phyloP scores from a whole-genome alignment of 495 filamentous ascomycete species.

The Hypoxylon crocopeplum region DNA sequence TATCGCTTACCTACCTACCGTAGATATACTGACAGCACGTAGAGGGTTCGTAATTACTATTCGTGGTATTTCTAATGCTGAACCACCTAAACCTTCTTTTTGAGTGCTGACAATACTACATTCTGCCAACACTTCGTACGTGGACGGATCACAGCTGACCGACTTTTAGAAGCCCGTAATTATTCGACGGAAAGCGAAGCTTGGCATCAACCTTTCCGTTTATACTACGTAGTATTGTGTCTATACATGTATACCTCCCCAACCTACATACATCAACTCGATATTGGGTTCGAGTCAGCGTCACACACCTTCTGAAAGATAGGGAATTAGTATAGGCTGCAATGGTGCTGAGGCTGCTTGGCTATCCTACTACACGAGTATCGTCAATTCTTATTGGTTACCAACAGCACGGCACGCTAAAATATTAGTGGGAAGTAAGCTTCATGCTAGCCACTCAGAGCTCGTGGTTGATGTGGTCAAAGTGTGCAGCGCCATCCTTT shows the following conservation, averaged over 20 bases:
- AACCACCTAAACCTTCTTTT: constrained; percentile 9
- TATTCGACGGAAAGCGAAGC: constrained; percentile 15
- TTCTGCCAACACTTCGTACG: constrained; percentile 7
- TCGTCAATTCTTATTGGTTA: constrained; percentile 33
- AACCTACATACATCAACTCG: constrained; percentile 1
- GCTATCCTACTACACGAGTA: constrained; percentile 9
- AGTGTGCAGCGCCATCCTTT: constrained; percentile 32
- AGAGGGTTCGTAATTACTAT: constrained; percentile 2
- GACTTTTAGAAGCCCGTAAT: neutral
- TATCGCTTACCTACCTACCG: constrained; percentile 8
- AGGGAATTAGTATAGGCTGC: constrained; percentile 14
- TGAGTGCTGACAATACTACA: constrained; percentile 25
- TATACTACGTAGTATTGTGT: neutral
- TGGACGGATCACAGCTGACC: constrained; percentile 13
- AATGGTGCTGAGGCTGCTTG: constrained; percentile 32
- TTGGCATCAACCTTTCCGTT: constrained; percentile 11
- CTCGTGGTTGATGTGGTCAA: constrained; percentile 10
- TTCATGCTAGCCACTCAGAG: constrained; percentile 25
- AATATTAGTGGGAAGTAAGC: constrained; percentile 13
- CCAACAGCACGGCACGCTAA: constrained; percentile 28
- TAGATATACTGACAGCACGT: neutral
- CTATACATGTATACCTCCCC: neutral
- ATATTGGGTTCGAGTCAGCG: constrained; percentile 21
- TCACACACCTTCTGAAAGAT: constrained; percentile 12
- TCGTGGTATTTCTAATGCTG: neutral